Evolutionary conservation across 805 yeast genomes (phyloP).

Genomic region (Zygosaccharomyces pseudorouxii): DNA sequence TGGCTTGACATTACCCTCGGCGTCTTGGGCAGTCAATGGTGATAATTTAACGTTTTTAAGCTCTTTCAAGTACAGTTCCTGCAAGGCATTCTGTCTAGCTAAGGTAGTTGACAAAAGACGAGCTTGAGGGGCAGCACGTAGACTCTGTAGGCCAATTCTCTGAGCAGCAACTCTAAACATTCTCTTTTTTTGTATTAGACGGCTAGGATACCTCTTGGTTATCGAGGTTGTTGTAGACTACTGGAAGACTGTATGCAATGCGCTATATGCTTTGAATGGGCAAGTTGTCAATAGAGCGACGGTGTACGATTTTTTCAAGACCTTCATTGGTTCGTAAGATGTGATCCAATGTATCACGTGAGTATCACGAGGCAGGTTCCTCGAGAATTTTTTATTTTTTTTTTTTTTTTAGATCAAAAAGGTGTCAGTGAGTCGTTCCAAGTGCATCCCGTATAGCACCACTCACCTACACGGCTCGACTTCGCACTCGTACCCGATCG

Average conservation of each 20-base stretch:
- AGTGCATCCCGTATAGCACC: no score
- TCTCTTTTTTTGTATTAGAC: background rate
- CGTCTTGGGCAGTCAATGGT: conserved; percentile 64
- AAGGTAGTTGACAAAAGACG: conserved; percentile 20
- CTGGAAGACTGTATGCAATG: no score
- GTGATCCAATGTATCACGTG: background rate
- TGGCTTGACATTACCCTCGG: conserved; percentile 72
- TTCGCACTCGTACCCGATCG: background rate
- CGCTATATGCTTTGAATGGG: no score
- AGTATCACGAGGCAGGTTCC: background rate
- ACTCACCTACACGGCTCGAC: background rate
- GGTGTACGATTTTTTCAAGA: background rate
- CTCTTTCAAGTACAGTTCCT: conserved; percentile 82
- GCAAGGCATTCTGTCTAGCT: conserved; percentile 51
- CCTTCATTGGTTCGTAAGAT: conserved; percentile 5
- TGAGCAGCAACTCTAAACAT: conserved; percentile 4
- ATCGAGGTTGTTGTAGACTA: no score
- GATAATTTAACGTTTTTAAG: conserved; percentile 86
- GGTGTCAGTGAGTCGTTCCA: no score
- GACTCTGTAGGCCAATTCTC: conserved; percentile 2
- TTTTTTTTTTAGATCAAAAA: background rate
- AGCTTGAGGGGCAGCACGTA: conserved; percentile 4
- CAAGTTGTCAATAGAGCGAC: no score
- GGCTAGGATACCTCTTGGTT: background rate
- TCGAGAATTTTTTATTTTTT: background rate